These are phyloP conservation scores for Scedosporium dehoogii DNA, from an alignment of 2,329 filamentous ascomycete genomes.

Conservation along the genomic window DNA sequence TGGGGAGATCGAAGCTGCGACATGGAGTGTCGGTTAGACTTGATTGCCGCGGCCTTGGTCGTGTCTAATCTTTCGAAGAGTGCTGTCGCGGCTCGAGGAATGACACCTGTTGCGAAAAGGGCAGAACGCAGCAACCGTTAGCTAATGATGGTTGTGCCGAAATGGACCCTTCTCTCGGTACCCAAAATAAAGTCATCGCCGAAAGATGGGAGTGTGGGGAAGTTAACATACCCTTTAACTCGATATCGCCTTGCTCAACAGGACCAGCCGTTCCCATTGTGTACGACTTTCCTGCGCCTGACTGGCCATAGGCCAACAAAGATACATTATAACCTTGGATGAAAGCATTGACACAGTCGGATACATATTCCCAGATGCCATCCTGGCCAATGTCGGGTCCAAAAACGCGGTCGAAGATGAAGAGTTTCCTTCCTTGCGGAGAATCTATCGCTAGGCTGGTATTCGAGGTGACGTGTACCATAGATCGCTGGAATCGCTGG, in stretches of 20 bases:
- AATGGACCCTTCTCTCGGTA: too few relatives aligned
- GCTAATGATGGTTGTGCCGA: too few relatives aligned
- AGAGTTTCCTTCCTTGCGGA: constrained; percentile 84
- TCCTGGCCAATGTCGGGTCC: constrained; percentile 73
- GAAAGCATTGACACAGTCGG: constrained; percentile 82
- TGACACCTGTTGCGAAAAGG: constrained; percentile 56
- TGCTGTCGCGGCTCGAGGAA: constrained; percentile 76
- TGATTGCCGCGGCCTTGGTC: constrained; percentile 34
- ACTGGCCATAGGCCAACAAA: constrained; percentile 92
- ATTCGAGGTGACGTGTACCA: constrained; percentile 78
- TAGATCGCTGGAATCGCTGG: constrained; percentile 86
- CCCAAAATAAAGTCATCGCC: background rate
- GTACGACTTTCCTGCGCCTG: constrained; percentile 93
- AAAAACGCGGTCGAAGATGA: constrained; percentile 95
- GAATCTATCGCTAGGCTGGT: constrained; percentile 85
- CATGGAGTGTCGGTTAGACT: constrained; percentile 53
- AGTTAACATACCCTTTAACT: constrained; percentile 62
- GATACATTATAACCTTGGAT: constrained; percentile 98
- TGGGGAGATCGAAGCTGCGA: constrained; percentile 75
- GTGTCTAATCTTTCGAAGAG: constrained; percentile 82
- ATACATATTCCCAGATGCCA: constrained; percentile 88
- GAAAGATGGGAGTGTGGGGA: background rate
- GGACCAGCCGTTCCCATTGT: constrained; percentile 97
- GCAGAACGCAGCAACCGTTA: background rate
- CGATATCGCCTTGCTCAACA: constrained; percentile 58